phyloP scores from a whole-genome alignment of 768 basidiomycete genomes.

The Pleurotus tuber-regium region DNA sequence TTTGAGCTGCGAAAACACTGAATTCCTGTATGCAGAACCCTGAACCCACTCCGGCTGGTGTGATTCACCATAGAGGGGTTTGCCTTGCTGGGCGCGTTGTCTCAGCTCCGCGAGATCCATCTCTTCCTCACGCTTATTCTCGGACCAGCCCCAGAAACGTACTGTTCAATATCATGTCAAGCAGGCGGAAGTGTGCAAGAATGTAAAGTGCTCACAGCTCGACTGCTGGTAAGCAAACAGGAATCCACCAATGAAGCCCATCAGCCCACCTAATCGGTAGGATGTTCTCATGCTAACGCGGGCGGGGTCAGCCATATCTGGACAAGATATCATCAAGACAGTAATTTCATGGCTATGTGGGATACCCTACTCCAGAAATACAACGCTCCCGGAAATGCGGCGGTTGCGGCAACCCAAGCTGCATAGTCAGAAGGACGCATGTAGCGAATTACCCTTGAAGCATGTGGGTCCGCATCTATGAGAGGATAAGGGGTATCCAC shows the following conservation, averaged over 20 bases:
- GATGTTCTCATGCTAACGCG: constrained; percentile 34
- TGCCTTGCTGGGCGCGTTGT: constrained; percentile 70
- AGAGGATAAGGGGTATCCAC: constrained; percentile 76
- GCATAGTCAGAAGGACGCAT: constrained; percentile 88
- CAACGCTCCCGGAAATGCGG: constrained; percentile 76
- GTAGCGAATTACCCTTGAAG: constrained; percentile 82
- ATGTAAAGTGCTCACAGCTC: constrained; percentile 57
- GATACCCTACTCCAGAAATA: constrained; percentile 73
- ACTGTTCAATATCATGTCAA: constrained; percentile 37
- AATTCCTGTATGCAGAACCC: constrained; percentile 83
- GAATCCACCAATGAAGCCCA: constrained; percentile 92
- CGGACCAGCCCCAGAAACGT: constrained; percentile 95
- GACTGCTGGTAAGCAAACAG: constrained; percentile 90
- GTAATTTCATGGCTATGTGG: constrained; percentile 9
- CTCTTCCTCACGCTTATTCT: constrained; percentile 81
- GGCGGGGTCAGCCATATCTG: constrained; percentile 51
- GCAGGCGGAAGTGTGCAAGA: neutral
- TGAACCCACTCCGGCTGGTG: constrained; percentile 85
- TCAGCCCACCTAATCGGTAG: constrained; percentile 57
- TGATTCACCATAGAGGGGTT: constrained; percentile 84
- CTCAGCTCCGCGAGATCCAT: constrained; percentile 78
- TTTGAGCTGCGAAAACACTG: constrained; percentile 90
- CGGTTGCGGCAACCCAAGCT: constrained; percentile 77
- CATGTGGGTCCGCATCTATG: constrained; percentile 93
- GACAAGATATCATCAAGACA: constrained; percentile 12